phyloP scores from a whole-genome alignment of 768 basidiomycete species.

The Crassisporium funariophilum region DNA sequence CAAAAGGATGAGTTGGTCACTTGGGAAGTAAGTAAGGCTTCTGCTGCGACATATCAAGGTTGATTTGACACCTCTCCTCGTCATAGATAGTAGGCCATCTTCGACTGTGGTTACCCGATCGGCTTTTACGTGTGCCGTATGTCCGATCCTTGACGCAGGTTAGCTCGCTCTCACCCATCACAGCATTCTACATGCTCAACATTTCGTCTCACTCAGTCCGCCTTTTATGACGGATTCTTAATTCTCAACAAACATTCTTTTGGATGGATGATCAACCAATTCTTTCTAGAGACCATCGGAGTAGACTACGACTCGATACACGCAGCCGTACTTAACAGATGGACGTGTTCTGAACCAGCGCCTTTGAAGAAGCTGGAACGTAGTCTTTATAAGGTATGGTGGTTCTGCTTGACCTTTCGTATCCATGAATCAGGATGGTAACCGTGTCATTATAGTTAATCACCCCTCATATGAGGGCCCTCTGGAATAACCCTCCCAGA shows the following conservation, averaged over 20 bases:
- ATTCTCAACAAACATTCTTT: conserved; percentile 53
- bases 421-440: neutral
- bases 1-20: conserved; percentile 45
- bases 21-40: conserved; percentile 65
- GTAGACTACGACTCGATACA: conserved; percentile 51
- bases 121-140: conserved; percentile 50
- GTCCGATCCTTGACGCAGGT: conserved; percentile 69
- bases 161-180: conserved; percentile 10
- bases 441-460: conserved; percentile 47
- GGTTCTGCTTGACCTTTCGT: conserved; percentile 5
- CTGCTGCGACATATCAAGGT: neutral
- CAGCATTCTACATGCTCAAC: neutral
- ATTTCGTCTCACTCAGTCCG: conserved; percentile 39
- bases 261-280: conserved; percentile 60
- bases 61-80: neutral
- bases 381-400: conserved; percentile 43
- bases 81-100: conserved; percentile 50
- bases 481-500: conserved; percentile 71
- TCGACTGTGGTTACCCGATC: conserved; percentile 46
- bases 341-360: conserved; percentile 33
- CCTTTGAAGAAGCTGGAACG: conserved; percentile 43
- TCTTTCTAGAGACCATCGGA: conserved; percentile 66
- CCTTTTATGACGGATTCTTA: conserved; percentile 57
- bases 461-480: conserved; percentile 56
- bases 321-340: conserved; percentile 38